These are phyloP conservation scores for Fusarium sp. DNA, from an alignment of 2,329 filamentous ascomycete genomes.

Conservation along the genomic window DNA sequence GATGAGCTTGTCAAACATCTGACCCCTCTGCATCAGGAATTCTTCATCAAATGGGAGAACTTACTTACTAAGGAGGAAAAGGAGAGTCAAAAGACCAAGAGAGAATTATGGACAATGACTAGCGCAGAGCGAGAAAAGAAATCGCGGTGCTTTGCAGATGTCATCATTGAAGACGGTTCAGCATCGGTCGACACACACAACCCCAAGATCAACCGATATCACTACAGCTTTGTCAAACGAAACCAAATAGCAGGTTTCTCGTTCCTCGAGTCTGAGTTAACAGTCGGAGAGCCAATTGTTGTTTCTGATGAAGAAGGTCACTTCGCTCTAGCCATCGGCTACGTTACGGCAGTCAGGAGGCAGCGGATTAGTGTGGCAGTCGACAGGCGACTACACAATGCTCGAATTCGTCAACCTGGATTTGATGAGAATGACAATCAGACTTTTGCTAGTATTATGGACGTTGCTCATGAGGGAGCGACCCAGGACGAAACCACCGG, in stretches of 20 bases:
- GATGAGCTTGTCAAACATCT: slow-evolving; percentile 83
- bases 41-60: slow-evolving; percentile 95
- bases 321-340: slow-evolving; percentile 94
- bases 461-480: slow-evolving; percentile 72
- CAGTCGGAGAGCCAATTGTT: slow-evolving; percentile 91
- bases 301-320: slow-evolving; percentile 95
- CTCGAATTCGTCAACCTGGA: slow-evolving; percentile 77
- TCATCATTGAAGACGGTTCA: slow-evolving; percentile 84
- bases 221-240: slow-evolving; percentile 86
- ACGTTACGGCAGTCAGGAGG: slow-evolving; percentile 81
- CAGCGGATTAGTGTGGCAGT: slow-evolving; percentile 87
- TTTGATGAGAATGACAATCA: slow-evolving; percentile 86
- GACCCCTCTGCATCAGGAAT: slow-evolving; percentile 79
- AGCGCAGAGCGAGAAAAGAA: slow-evolving; percentile 89
- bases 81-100: slow-evolving; percentile 85
- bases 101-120: slow-evolving; percentile 96
- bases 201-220: slow-evolving; percentile 90
- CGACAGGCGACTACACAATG: slow-evolving; percentile 89
- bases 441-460: slow-evolving; percentile 91
- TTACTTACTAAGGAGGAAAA: slow-evolving; percentile 95
- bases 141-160: slow-evolving; percentile 89
- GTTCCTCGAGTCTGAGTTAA: slow-evolving; percentile 91
- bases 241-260: slow-evolving; percentile 74
- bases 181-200: slow-evolving; percentile 75
- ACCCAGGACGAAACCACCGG: slow-evolving; percentile 64